Evolutionary conservation across 441 rosid genomes (phyloP), one percentile per base, ranked within the genome.

Genomic region (Euphorbia schlechtendalii): DNA sequence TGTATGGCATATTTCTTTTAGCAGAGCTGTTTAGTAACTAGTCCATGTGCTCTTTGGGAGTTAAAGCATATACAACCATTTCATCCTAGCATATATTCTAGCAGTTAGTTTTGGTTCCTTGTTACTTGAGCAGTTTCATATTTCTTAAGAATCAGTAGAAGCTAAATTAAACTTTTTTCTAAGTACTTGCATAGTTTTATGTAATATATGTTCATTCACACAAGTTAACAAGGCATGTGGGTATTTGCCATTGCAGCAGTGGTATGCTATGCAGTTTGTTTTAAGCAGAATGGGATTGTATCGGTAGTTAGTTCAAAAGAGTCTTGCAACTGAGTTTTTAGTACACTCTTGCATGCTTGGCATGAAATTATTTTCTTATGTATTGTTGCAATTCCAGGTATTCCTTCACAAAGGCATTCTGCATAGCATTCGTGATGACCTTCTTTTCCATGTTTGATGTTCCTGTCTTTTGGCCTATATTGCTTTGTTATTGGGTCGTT

Each of bases 401-500:
- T 66, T 54, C 69, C n/a, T 56, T 66, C 3, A 66, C 69, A 12
- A 66, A 66, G 56, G 69, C 69, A 28, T 66, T 66, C 38, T 41
- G 32, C 9, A 62, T 66, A 43, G 69, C 69, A 30, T 66, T 66
- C 52, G 6, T 46, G 9, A 20, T 66, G 56, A 66, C 69, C 56
- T 66, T 66, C 56, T 66, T 66, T 43, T 66, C 69, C 46, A 27
- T 66, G 10, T 46, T 66, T 43, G 69, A 66, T 57, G 69, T 66
- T 4, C 69, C 69, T 57, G 69, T 66, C 30, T 66, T 66, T 43
- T 66, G 91, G 91, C 91, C 86, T 4, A 79, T 86, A 76, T 65
- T 86, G 53, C 78, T 83, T 24, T 83, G 69, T 63, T 86, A 82
- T 12, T 79, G 85, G 91, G 60, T 83, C 25, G 82, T 78, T 73